Evolutionary conservation across 805 yeast species (phyloP), one percentile per base, ranked within the genome.

Genomic region (Saccharomycodes ludwigii): DNA sequence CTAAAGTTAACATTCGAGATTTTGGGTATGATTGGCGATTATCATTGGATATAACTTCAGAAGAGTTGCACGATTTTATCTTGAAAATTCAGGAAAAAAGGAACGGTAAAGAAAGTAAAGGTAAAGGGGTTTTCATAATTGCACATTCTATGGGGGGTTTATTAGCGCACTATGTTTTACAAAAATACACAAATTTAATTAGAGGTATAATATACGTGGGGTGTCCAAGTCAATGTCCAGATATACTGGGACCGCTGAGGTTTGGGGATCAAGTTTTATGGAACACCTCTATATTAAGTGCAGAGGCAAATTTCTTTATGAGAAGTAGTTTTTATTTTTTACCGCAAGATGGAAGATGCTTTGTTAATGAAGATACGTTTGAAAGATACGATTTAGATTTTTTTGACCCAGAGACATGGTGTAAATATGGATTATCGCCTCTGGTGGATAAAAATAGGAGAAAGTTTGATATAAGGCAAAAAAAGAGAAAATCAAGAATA

Each of bases 111-210:
- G 34, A 35, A 24, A 37, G 23, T 0, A 72, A 71, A 12, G 21
- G 33, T 27, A 67, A 68, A 38, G 84, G 81, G 9, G 66, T 76
- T 0, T 56, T 77, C 17, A 72, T 86, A 1, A 71, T 86, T 32
- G 91, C 91, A 0, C 96, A 86, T 52, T 84, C 95, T 0, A 85
- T 86, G 95, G 96, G 96, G 32, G 96, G 96, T 0, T 49, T 86
- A 21, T 67, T 86, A 5, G 73, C 94, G 0, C 95, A 84, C 48
- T 76, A 78, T 34, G 83, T 79, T 0, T 59, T 86, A 64, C 79
- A 77, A 33, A 58, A 59, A 31, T 67, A 72, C 36, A 85, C 94
- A 0, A 56, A 67, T 10, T 52, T 84, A 26, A 68, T 86, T 44
- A 63, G 86, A 38, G 88, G 91, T 2, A 42, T 86, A 1, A 54